Base-by-base conservation (phyloP, 2,329 filamentous ascomycete species). In the Endoconidiophora laricicola region DNA sequence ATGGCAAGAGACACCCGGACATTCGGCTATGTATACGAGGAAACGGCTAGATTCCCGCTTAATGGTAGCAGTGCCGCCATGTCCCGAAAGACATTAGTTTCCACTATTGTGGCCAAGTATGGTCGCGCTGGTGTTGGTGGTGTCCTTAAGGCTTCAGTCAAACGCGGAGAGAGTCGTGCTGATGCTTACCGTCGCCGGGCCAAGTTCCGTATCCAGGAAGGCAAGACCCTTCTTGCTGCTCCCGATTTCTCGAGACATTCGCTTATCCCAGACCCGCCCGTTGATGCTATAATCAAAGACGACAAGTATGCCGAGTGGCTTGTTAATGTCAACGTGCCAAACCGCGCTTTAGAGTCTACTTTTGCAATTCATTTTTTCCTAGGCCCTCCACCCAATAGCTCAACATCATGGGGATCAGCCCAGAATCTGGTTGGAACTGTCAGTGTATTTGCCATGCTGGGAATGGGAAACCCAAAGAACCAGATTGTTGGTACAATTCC, bases 11-110 rank as follows among this genome's bases (percentile, higher is more conserved):
- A 73, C 39, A 75, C 74, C 5, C 68, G 69, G 23, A 67, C 66
- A 1, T 82, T 91, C 61, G 79, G 79, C 12, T 91, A 91, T 60
- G 79, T 77, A 0, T 93, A 93, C 59, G 69, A 77, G 0, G 85
- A 90, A 56, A 73, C 67, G 14, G 58, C 44, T 42, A 48, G 51
- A 24, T 56, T 20, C 38, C 58, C 45, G 48, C 50, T 44, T 54
- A 63, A 48, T 38, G 26, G 14, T 18, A 50, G 46, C 36, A 53
- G 51, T 29, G 47, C 44, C 18, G 39, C 51, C 12, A 44, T 43
- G 38, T 53, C 51, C 33, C 51, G 51, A 38, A 53, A 53, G 18
- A 50, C 38, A 18, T 40, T 53, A 18, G 51, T 53, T 23, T 53
- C 59, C 57, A 56, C 48, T 64, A 61, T 55, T 62, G 59, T 55